Evolutionary conservation across 768 basidiomycete species (phyloP).

Genomic region (Termitomyces sp.): DNA sequence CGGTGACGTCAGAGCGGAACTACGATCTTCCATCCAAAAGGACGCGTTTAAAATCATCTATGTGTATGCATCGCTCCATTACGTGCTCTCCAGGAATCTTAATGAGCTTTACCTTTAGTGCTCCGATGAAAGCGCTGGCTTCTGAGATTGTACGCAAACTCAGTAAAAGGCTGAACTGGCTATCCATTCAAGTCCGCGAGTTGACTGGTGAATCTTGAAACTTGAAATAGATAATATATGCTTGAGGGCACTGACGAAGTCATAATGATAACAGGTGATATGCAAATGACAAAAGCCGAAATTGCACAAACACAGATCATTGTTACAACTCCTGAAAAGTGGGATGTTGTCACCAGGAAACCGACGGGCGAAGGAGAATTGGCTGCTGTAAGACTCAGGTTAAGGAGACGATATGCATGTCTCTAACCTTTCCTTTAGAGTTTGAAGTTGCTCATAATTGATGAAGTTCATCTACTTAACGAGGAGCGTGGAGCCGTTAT

Average conservation of each 20-base stretch:
- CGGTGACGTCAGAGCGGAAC: conserved; percentile 18
- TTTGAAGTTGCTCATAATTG: conserved; percentile 92
- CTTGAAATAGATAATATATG: not conserved
- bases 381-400: conserved; percentile 61
- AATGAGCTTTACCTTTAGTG: conserved; percentile 39
- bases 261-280: conserved; percentile 57
- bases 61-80: conserved; percentile 51
- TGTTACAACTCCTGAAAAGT: conserved; percentile 98
- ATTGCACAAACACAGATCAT: conserved; percentile 96
- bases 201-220: conserved; percentile 62
- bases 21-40: conserved; percentile 53
- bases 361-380: conserved; percentile 96
- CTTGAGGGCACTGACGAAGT: conserved; percentile 8
- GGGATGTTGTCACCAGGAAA: conserved; percentile 98
- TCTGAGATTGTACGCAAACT: conserved; percentile 94
- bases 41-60: conserved; percentile 95
- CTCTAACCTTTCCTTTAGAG: conserved; percentile 44
- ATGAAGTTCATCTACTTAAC: conserved; percentile 95
- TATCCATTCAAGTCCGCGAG: conserved; percentile 83
- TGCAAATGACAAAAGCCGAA: conserved; percentile 94
- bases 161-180: conserved; percentile 85
- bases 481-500: conserved; percentile 98
- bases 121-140: conserved; percentile 98
- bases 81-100: not conserved
- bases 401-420: not conserved